Evolutionary conservation across 495 filamentous ascomycete genomes (phyloP), one percentile per base, ranked within the genome.

Genomic region (Rhypophila decipiens): DNA sequence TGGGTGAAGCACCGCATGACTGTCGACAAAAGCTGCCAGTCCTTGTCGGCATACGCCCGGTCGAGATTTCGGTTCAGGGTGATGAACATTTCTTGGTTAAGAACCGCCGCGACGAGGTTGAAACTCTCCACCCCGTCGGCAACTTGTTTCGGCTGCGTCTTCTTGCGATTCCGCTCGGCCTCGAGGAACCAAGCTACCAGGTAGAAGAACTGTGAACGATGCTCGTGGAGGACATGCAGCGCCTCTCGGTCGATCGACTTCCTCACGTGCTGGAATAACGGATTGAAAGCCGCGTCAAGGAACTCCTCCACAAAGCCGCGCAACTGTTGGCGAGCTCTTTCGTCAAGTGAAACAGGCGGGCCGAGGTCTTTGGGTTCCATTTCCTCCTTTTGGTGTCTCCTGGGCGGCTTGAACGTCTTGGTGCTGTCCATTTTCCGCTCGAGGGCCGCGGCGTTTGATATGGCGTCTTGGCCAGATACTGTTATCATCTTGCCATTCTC

Each of bases 251-350:
- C 93, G 47, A 99, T 85, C 7, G 88, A 88, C 60, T 85, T 90
- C 27, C 90, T 81, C 15, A 96, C 70, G 57, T 95, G 85, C 15
- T 74, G 73, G 57, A 97, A 95, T 0, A 99, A 75, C 23, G 94
- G 90, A 56, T 97, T 97, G 69, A 99, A 99, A 0, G 89, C 82
- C 0, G 91, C 90, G 63, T 99, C 94, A 4, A 99, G 66, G 55
- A 99, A 96, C 42, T 96, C 88, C 56, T 94, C 88, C 2, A 96
- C 86, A 52, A 99, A 99, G 4, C 65, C 69, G 24, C 85, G 77
- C 1, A 99, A 71, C 50, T 88, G 81, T 42, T 82, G 74, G 15
- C 76, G 83, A 24, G 90, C 88, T 21, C 72, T 65, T 21, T 77
- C 67, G 31, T 82, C 86, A 2, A 97, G 70, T 18, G 78, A 69